Evolutionary conservation across 164 flowering plant species (phyloP).

Genomic region (Warburgia ugandensis): DNA sequence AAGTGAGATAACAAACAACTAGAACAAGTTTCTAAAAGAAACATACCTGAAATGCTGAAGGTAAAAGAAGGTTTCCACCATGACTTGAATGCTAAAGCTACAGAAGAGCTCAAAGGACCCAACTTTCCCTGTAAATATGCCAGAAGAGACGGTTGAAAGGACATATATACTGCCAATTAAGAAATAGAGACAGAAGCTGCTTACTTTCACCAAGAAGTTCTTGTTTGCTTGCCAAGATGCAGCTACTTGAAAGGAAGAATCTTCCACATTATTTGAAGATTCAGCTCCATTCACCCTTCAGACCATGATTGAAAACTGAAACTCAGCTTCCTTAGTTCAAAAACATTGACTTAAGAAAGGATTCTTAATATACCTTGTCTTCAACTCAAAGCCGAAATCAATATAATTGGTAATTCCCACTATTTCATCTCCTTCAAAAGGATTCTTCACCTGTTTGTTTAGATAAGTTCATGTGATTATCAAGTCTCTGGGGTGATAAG

Average conservation of each 20-base stretch:
- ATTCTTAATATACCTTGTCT: constrained; percentile 52
- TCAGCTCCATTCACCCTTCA: constrained; percentile 47
- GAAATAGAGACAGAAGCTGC: neutral
- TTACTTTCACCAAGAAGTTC: constrained; percentile 84
- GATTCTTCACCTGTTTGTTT: constrained; percentile 74
- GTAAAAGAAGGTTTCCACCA: constrained; percentile 99
- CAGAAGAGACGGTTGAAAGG: neutral
- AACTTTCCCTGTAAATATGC: constrained; percentile 55
- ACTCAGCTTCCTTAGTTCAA: constrained; percentile 7
- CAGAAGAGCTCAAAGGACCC: constrained; percentile 72
- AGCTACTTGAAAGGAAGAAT: constrained; percentile 76
- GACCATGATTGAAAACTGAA: constrained; percentile 4
- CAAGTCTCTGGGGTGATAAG: too few relatives aligned
- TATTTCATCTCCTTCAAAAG: constrained; percentile 66
- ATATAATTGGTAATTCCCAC: constrained; percentile 95
- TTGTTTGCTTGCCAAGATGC: constrained; percentile 99
- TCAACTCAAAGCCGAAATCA: constrained; percentile 88
- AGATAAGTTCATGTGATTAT: constrained; percentile 9
- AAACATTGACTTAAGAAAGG: neutral
- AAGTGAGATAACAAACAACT: too few relatives aligned
- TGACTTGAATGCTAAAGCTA: constrained; percentile 82
- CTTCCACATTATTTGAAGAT: constrained; percentile 29
- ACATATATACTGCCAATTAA: neutral
- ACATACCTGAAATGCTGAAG: constrained; percentile 67
- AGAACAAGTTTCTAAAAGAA: too few relatives aligned